Conservation (phyloP, 768 basidiomycete species). For the Phlegmacium glaucopus region DNA sequence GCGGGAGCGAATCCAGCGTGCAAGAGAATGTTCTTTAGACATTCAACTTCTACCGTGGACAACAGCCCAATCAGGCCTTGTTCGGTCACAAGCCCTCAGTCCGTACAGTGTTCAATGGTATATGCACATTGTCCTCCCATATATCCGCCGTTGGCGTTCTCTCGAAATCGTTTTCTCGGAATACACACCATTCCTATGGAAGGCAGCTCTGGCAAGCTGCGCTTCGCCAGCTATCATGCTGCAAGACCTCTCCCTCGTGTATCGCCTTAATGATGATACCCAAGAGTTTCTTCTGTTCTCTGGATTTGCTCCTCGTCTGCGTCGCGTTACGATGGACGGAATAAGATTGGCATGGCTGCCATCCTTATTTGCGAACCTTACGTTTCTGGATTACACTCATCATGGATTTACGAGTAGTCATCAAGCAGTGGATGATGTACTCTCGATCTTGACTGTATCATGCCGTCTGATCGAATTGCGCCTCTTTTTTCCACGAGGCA, state of each 20-base stretch:
- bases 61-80: constrained; percentile 20
- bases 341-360: constrained; percentile 62
- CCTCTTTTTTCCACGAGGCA: constrained; percentile 49
- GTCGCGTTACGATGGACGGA: constrained; percentile 56
- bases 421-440: constrained; percentile 53
- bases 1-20: constrained; percentile 57
- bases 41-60: constrained; percentile 43
- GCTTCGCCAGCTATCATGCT: constrained; percentile 39
- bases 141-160: constrained; percentile 58
- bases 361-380: constrained; percentile 58
- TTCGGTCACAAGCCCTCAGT: constrained; percentile 33
- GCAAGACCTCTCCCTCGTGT: constrained; percentile 54
- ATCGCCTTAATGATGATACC: constrained; percentile 65
- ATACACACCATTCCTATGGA: constrained; percentile 66
- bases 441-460: constrained; percentile 56
- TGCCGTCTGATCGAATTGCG: constrained; percentile 49
- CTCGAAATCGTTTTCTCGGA: constrained; percentile 53
- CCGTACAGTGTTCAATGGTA: constrained; percentile 52
- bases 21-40: constrained; percentile 59
- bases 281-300: constrained; percentile 65
- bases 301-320: constrained; percentile 55
- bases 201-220: constrained; percentile 55
- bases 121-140: constrained; percentile 53
- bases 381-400: constrained; percentile 67
- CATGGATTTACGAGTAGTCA: constrained; percentile 62